These are phyloP conservation scores for Cyphellophora europaea DNA, from an alignment of 2,329 filamentous ascomycete species.

Conservation along the genomic window DNA sequence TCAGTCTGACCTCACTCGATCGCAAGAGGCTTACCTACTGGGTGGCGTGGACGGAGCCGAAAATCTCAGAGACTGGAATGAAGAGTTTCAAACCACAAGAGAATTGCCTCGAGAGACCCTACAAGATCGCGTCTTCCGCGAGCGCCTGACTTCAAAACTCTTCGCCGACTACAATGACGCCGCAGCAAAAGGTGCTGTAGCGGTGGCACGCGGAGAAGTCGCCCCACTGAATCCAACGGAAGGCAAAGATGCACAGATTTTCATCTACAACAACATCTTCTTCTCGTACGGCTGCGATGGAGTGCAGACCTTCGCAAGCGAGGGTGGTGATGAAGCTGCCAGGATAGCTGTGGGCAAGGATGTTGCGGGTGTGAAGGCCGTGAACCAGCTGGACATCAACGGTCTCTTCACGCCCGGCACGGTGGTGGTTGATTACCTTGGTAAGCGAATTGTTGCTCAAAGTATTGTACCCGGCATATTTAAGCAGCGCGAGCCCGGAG, in stretches of 20 bases:
- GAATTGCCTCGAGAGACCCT: constrained; percentile 90
- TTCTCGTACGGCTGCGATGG: constrained; percentile 98
- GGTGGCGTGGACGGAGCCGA: constrained; percentile 89
- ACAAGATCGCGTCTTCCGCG: constrained; percentile 91
- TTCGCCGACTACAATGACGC: constrained; percentile 98
- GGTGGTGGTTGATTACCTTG: constrained; percentile 91
- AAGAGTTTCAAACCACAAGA: constrained; percentile 94
- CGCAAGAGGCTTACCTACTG: constrained; percentile 86
- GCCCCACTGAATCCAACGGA: constrained; percentile 92
- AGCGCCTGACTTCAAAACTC: constrained; percentile 86
- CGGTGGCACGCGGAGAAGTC: constrained; percentile 88
- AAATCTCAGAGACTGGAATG: constrained; percentile 94
- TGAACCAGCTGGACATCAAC: constrained; percentile 94
- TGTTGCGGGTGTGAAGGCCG: constrained; percentile 82
- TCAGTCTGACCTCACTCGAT: constrained; percentile 72
- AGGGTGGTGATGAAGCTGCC: constrained; percentile 93
- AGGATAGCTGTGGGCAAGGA: constrained; percentile 95
- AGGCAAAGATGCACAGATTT: constrained; percentile 86
- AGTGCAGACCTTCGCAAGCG: constrained; percentile 90
- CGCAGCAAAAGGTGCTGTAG: constrained; percentile 78
- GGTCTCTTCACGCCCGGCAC: constrained; percentile 93
- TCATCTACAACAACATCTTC: constrained; percentile 99
- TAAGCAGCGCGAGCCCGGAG: constrained; percentile 92
- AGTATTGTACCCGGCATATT: constrained; percentile 98
- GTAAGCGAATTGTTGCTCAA: constrained; percentile 93